Conservation (phyloP, 2,329 filamentous ascomycete species). For the Colletotrichum brevisporum region DNA sequence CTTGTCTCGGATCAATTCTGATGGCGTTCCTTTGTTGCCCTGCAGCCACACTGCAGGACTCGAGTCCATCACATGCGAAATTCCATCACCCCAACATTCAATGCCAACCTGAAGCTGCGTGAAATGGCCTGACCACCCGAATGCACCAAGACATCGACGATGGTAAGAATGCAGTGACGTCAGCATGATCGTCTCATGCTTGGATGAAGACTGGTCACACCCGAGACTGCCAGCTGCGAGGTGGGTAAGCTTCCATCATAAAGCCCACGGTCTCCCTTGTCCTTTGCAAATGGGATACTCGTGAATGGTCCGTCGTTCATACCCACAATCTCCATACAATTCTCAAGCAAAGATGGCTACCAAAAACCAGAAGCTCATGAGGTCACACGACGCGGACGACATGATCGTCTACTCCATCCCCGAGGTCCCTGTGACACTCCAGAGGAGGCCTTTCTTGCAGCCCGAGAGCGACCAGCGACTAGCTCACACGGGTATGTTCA, state of each 20-base stretch:
- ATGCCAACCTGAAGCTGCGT: background rate
- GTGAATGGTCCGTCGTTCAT: background rate
- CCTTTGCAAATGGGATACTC: background rate
- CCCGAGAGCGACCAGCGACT: constrained; percentile 47
- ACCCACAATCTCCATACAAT: no score
- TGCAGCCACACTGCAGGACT: background rate
- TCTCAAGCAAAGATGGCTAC: constrained; percentile 6
- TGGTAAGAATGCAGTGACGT: constrained; percentile 22
- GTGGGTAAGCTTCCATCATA: background rate
- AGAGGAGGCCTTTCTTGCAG: constrained; percentile 49
- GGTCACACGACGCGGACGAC: background rate
- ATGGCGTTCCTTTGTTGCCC: no score
- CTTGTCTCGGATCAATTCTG: no score
- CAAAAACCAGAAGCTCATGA: constrained; percentile 9
- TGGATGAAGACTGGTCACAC: background rate
- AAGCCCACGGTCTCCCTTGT: background rate
- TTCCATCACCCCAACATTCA: no score
- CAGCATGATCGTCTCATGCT: constrained; percentile 24
- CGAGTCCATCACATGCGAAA: constrained; percentile 26
- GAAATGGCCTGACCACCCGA: background rate
- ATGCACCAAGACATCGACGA: background rate
- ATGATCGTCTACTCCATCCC: constrained; percentile 34
- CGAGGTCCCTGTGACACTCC: constrained; percentile 44
- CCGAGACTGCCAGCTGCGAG: no score
- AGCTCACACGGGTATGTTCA: constrained; percentile 44